Evolutionary conservation across 2,329 filamentous ascomycete species (phyloP), one percentile per base, ranked within the genome.

Genomic region (Neoascochyta sp.): DNA sequence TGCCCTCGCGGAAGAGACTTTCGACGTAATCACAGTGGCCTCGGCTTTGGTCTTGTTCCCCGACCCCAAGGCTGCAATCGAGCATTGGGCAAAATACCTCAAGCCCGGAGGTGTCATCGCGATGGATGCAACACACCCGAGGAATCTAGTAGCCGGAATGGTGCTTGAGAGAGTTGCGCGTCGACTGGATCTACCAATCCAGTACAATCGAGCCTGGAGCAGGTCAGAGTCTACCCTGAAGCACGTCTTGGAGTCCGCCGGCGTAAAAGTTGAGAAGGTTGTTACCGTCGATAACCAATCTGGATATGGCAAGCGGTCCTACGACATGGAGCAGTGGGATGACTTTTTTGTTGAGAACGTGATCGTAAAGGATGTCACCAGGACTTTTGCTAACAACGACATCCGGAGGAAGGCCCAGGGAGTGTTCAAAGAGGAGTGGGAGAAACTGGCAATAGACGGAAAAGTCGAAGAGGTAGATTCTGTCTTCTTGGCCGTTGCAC

Each of bases 31-130:
- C 25, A 64, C 59, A 2, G 50, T 64, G 16, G 57, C 63, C 11
- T 66, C 61, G 18, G 64, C 64, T 15, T 38, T 68, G 8, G 64
- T 67, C 10, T 45, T 69, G 8, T 60, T 69, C 6, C 50, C 57
- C 3, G 52, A 67, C 22, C 63, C 65, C 4, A 47, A 46, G 18
- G 47, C 39, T 13, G 63, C 62, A 3, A 44, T 68, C 8, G 50
- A 53, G 38, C 48, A 57, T 16, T 69, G 65, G 65, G 33, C 45
- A 9, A 39, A 31, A 7, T 68, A 56, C 29, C 36, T 69, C 24
- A 67, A 64, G 42, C 61, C 63, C 16, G 63, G 63, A 10, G 66
- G 66, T 1, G 34, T 56, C 8, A 34, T 69, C 6, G 55, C 65
- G 14, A 28, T 61, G 7, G 66, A 68, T 38, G 57, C 57, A 5